A percentile compares a stretch with the other conserved stretches of the same genome.
Evolutionary conservation across 371 early-diverging fungal genomes (phyloP).

Genomic region (Aphelidium insulamus): DNA sequence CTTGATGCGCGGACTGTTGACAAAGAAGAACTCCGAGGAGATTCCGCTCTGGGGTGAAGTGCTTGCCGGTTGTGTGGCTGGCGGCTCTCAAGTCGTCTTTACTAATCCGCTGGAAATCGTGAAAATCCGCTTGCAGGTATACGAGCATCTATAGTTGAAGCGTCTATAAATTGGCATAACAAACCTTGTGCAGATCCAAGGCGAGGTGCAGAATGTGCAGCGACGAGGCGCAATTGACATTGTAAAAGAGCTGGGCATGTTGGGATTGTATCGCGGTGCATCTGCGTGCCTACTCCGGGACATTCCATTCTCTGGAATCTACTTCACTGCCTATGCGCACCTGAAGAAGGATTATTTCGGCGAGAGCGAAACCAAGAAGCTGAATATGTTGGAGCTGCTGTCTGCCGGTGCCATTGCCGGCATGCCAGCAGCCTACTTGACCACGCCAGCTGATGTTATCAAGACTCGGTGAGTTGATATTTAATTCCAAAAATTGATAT

Average conservation of each 20-base stretch:
- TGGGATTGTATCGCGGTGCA: constrained; percentile 88
- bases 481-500: no score
- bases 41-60: constrained; percentile 59
- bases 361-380: constrained; percentile 51
- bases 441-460: constrained; percentile 95
- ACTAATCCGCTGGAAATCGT: constrained; percentile 95
- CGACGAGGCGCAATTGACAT: constrained; percentile 65
- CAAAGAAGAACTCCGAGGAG: constrained; percentile 36
- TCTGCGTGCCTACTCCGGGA: constrained; percentile 83
- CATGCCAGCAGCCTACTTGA: constrained; percentile 90
- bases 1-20: constrained; percentile 50
- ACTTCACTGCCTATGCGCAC: constrained; percentile 86
- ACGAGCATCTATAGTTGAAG: constrained; percentile 34
- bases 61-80: constrained; percentile 69
- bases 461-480: no score
- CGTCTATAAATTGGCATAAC: not conserved
- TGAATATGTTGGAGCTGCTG: constrained; percentile 50
- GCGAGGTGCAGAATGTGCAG: constrained; percentile 21
- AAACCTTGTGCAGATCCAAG: no score
- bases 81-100: constrained; percentile 80
- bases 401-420: constrained; percentile 83
- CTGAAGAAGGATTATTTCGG: constrained; percentile 63
- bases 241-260: constrained; percentile 69
- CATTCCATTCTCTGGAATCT: constrained; percentile 90
- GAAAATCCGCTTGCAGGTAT: constrained; percentile 87